These are phyloP conservation scores for Melampsora americana DNA, from an alignment of 1,284 basidiomycete genomes.

Conservation along the genomic window DNA sequence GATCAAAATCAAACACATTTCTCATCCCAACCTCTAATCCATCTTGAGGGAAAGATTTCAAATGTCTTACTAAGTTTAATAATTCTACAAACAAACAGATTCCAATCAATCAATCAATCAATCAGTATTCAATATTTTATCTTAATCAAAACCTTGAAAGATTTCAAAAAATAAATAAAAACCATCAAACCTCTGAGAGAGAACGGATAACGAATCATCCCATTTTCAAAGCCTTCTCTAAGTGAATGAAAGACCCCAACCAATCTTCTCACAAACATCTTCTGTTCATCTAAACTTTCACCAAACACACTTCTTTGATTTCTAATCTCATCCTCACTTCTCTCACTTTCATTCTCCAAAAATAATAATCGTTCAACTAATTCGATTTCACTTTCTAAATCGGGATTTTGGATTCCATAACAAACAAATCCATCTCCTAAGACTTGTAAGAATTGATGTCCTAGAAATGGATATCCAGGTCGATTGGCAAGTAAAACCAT, in stretches of 20 bases:
- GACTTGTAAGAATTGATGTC: conserved; percentile 53
- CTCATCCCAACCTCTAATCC: conserved; percentile 53
- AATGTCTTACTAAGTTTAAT: conserved; percentile 54
- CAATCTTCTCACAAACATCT: neutral
- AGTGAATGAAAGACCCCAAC: neutral
- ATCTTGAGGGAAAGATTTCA: conserved; percentile 53
- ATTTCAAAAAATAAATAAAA: neutral
- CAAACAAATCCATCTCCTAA: conserved; percentile 54
- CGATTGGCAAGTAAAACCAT: conserved; percentile 55
- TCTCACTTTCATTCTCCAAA: too few species aligned
- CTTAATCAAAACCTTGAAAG: too few species aligned
- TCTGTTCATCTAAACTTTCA: neutral
- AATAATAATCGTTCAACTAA: conserved; percentile 54
- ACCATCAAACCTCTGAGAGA: neutral
- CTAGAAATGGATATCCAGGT: conserved; percentile 54
- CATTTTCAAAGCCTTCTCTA: conserved; percentile 4
- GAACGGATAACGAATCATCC: neutral
- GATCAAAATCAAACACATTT: conserved; percentile 55
- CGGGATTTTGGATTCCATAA: conserved; percentile 54
- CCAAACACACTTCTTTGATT: neutral
- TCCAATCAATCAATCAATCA: conserved; percentile 54
- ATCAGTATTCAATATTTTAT: too few species aligned
- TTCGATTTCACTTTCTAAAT: conserved; percentile 52
- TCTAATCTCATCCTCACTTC: conserved; percentile 44
- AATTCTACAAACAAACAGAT: conserved; percentile 55